phyloP scores from a whole-genome alignment of 805 yeast genomes.

The Tetrapisispora taiwanensis region DNA sequence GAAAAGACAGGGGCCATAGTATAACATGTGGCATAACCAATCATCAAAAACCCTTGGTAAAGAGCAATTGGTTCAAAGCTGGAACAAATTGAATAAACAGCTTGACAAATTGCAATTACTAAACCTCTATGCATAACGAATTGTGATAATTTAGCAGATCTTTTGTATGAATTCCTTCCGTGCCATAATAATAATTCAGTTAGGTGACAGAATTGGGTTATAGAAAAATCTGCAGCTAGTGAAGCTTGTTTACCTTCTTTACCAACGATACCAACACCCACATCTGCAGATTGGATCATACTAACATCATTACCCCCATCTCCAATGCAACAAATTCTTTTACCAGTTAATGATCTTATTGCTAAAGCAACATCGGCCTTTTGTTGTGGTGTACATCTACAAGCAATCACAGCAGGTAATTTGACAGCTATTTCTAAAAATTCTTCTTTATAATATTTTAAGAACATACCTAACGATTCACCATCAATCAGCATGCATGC shows the following conservation, averaged over 20 bases:
- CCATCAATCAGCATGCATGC: conserved; percentile 85
- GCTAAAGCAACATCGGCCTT: conserved; percentile 87
- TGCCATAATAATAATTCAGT: conserved; percentile 90
- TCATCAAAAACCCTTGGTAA: conserved; percentile 96
- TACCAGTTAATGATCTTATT: conserved; percentile 70
- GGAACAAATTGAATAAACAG: conserved; percentile 80
- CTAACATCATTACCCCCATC: conserved; percentile 99
- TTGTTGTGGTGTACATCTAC: conserved; percentile 97
- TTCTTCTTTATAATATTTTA: conserved; percentile 53
- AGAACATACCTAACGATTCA: conserved; percentile 65
- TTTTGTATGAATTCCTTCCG: conserved; percentile 92
- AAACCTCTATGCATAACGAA: conserved; percentile 95
- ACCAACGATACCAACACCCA: conserved; percentile 98
- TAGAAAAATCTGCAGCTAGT: conserved; percentile 91
- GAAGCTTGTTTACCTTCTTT: conserved; percentile 98
- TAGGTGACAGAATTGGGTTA: conserved; percentile 81
- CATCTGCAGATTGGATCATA: conserved; percentile 98
- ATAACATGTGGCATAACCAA: conserved; percentile 92
- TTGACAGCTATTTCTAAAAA: conserved; percentile 69
- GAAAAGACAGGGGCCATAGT: conserved; percentile 98
- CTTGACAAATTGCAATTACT: conserved; percentile 88
- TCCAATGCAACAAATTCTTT: conserved; percentile 94
- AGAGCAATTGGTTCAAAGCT: conserved; percentile 88
- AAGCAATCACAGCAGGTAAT: conserved; percentile 92
- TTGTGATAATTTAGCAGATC: conserved; percentile 91